Percentiles rank a stretch among this genome's conserved stretches.
Evolutionary conservation across 805 yeast genomes (phyloP).

Genomic region (Yamadazyma tumulicola): DNA sequence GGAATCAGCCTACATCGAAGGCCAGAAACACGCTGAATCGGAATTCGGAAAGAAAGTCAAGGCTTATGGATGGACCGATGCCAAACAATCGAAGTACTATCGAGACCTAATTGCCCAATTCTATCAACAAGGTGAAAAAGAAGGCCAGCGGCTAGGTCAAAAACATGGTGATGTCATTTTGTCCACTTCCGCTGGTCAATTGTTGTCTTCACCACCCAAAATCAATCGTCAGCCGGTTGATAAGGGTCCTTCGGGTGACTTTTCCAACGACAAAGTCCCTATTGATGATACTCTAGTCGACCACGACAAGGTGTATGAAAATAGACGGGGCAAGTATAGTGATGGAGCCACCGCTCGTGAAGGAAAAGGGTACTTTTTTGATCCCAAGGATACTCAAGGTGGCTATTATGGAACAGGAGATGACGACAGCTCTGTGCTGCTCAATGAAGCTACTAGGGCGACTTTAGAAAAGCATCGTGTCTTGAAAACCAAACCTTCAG

Average conservation of each 20-base stretch:
- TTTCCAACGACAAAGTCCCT: slow-evolving; percentile 29
- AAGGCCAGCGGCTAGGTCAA: not conserved
- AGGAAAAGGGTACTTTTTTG: slow-evolving; percentile 31
- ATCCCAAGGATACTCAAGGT: slow-evolving; percentile 37
- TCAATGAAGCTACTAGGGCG: slow-evolving; percentile 12
- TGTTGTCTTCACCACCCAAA: slow-evolving; percentile 28
- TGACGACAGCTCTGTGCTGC: not conserved
- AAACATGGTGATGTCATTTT: slow-evolving; percentile 4
- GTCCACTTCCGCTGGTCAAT: slow-evolving; percentile 21
- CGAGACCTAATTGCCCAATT: slow-evolving; percentile 5
- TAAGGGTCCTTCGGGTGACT: slow-evolving; percentile 30
- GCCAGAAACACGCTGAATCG: slow-evolving; percentile 16
- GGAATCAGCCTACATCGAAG: slow-evolving; percentile 19
- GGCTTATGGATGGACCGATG: slow-evolving; percentile 8
- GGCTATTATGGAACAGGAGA: slow-evolving; percentile 15
- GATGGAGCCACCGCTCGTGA: slow-evolving; percentile 24
- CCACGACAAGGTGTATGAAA: slow-evolving; percentile 13
- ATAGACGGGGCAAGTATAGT: slow-evolving; percentile 24
- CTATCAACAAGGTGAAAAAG: slow-evolving; percentile 8
- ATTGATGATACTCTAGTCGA: slow-evolving; percentile 20
- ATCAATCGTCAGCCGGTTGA: slow-evolving; percentile 26
- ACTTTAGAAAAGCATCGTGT: slow-evolving; percentile 10
- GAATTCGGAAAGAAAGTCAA: slow-evolving; percentile 13
- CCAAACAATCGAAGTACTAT: slow-evolving; percentile 3
- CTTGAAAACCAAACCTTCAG: slow-evolving; percentile 16